Conservation (phyloP, 2,329 filamentous ascomycete species). For the Fusarium begoniae region DNA sequence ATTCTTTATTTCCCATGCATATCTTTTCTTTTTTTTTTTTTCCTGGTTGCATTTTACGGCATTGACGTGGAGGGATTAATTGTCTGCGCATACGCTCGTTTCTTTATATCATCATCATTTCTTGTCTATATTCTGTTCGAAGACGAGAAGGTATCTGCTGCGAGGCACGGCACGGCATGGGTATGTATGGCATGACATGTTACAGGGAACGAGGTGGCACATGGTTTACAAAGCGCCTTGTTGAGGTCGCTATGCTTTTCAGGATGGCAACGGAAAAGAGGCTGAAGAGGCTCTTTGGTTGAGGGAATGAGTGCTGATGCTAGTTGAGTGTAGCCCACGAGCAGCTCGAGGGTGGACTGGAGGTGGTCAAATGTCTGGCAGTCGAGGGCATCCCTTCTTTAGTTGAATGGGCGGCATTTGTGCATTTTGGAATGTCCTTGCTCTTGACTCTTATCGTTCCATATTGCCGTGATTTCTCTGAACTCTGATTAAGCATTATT, state of each 20-base stretch:
- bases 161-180: constrained; percentile 35
- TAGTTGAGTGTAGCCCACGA: not conserved
- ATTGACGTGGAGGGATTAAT: constrained; percentile 34
- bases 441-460: constrained; percentile 19
- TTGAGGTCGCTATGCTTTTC: not conserved
- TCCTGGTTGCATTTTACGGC: constrained; percentile 16
- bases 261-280: not conserved
- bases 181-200: constrained; percentile 1
- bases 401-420: constrained; percentile 42
- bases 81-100: constrained; percentile 23
- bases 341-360: not conserved
- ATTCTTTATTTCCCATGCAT: constrained; percentile 17
- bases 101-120: constrained; percentile 24
- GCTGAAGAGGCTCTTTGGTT: not conserved
- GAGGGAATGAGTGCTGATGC: not conserved
- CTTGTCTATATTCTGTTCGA: constrained; percentile 25
- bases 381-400: constrained; percentile 36
- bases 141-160: constrained; percentile 40
- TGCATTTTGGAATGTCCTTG: constrained; percentile 40
- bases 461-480: not conserved
- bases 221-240: constrained; percentile 2
- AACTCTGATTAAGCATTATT: not conserved
- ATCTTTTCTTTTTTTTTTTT: constrained; percentile 9
- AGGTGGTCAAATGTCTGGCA: constrained; percentile 13
- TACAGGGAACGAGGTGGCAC: not conserved